phyloP scores from a whole-genome alignment of 495 filamentous ascomycete species.

The Wilcoxina mikolae region DNA sequence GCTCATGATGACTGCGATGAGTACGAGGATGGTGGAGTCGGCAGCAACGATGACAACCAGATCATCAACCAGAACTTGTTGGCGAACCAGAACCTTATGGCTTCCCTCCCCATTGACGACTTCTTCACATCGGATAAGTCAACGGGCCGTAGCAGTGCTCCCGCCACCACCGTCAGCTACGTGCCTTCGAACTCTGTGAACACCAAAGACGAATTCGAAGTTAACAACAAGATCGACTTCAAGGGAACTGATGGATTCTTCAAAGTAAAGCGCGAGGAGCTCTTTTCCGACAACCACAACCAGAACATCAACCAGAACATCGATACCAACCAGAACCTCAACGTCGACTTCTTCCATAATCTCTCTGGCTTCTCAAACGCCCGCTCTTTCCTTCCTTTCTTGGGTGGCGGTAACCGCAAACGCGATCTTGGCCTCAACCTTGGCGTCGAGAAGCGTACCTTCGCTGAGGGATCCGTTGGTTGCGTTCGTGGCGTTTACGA shows the following conservation, averaged over 20 bases:
- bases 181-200: conserved; percentile 13
- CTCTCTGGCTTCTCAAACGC: neutral
- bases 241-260: conserved; percentile 20
- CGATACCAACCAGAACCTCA: conserved; percentile 23
- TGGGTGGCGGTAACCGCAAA: conserved; percentile 2
- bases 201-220: conserved; percentile 21
- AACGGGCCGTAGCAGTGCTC: neutral
- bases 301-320: conserved; percentile 27
- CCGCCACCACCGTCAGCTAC: neutral
- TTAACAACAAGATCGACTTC: conserved; percentile 23
- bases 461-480: neutral
- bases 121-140: conserved; percentile 11
- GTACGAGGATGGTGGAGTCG: neutral
- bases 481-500: neutral
- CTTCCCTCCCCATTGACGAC: conserved; percentile 14
- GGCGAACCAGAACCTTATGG: conserved; percentile 22
- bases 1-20: neutral
- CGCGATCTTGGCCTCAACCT: conserved; percentile 2
- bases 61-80: conserved; percentile 24
- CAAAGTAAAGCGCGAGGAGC: conserved; percentile 15
- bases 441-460: conserved; percentile 2
- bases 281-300: conserved; percentile 14
- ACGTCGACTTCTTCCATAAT: conserved; percentile 14
- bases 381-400: conserved; percentile 13
- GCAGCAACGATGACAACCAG: conserved; percentile 20